Evolutionary conservation across 2,329 filamentous ascomycete genomes (phyloP).

Genomic region (Pezicula neosporulosa): DNA sequence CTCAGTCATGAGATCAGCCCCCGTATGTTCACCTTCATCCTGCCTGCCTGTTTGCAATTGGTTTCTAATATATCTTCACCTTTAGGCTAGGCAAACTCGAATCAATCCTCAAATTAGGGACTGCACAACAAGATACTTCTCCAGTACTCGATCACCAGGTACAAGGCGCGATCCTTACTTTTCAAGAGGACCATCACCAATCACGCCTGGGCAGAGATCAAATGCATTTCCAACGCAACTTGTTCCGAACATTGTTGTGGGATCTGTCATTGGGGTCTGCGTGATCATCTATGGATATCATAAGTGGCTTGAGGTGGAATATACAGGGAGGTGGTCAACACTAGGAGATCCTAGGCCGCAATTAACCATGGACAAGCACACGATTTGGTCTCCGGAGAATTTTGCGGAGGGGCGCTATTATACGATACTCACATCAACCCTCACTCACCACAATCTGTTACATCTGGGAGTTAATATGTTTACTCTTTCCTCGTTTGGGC

Average conservation of each 20-base stretch:
- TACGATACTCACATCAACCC: slow-evolving; percentile 27
- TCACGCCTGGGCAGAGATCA: too few species aligned
- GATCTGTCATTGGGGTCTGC: not conserved
- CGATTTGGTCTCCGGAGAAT: slow-evolving; percentile 5
- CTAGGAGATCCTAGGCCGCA: not conserved
- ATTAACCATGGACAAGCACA: slow-evolving; percentile 2
- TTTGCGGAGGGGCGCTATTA: slow-evolving; percentile 14
- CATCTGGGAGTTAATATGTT: slow-evolving; percentile 30
- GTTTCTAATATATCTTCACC: too few species aligned
- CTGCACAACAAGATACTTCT: too few species aligned
- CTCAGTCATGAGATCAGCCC: too few species aligned
- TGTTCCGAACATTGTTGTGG: not conserved
- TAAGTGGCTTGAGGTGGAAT: not conserved
- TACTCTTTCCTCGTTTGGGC: slow-evolving; percentile 21
- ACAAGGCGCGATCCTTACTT: too few species aligned
- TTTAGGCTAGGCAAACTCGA: too few species aligned
- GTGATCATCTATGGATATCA: not conserved
- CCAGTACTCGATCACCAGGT: too few species aligned
- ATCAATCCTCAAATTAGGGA: too few species aligned
- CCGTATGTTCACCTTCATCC: too few species aligned
- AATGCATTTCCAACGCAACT: too few species aligned
- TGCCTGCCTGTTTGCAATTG: too few species aligned
- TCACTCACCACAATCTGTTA: slow-evolving; percentile 22
- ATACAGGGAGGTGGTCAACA: not conserved
- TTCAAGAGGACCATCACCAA: too few species aligned